Percentiles rank a stretch among this genome's conserved stretches.
Conservation (phyloP, 202 grass and related monocot genomes). For the Cymbopogon flexuosus region DNA sequence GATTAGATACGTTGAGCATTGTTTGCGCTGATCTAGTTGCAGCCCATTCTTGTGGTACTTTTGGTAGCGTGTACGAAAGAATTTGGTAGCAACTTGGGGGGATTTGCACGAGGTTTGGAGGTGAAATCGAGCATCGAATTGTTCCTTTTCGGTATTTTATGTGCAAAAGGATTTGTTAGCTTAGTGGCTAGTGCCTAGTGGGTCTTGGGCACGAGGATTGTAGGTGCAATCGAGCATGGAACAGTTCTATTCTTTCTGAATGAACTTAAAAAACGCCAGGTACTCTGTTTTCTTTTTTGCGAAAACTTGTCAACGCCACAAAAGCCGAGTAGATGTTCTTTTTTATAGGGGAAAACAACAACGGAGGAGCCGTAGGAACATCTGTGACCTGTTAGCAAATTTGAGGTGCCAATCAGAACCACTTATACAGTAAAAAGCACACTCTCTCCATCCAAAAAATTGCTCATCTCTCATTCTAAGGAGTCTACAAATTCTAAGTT, state of each 20-base stretch:
- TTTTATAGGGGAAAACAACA: background rate
- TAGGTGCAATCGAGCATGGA: background rate
- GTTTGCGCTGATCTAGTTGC: background rate
- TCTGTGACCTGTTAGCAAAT: background rate
- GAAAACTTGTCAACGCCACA: background rate
- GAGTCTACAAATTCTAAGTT: background rate
- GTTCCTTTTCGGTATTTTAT: background rate
- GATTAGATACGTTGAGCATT: background rate
- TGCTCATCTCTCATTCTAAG: background rate
- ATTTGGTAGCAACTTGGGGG: background rate
- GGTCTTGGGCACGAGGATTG: background rate
- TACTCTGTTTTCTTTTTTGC: background rate
- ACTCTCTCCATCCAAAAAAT: background rate
- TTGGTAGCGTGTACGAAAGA: background rate
- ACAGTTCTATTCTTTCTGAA: background rate
- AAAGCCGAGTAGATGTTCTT: background rate
- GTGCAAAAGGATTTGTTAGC: background rate
- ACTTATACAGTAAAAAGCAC: background rate
- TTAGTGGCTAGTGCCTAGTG: background rate
- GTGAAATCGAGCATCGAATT: background rate
- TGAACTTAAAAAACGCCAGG: background rate
- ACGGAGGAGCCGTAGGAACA: no score
- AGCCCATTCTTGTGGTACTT: background rate
- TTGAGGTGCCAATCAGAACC: background rate
- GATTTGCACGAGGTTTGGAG: background rate